Evolutionary conservation across 176 grass and related monocot species (phyloP), one percentile per base, ranked within the genome.

Genomic region (Poa pratensis): DNA sequence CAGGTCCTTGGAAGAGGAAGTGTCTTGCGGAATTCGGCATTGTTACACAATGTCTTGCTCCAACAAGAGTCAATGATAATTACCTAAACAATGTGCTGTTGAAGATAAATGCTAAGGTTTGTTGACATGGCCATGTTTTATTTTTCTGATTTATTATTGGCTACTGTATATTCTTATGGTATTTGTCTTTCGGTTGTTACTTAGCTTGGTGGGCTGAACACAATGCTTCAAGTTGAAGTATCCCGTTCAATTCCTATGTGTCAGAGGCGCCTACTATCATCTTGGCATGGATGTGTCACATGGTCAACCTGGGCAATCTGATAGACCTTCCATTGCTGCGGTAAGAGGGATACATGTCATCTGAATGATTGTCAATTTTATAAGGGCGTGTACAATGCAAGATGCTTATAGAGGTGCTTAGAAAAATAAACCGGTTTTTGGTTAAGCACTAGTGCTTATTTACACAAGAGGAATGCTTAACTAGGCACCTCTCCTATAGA

Each of bases 91-190:
- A 98, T 74, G 23, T 98, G 65, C 78, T 98, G 7, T 42, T 98
- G 12, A 98, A 98, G 87, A 95, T 98, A 53, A 98, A 98, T 90
- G 93, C 93, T 1, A 98, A 98, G 89, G 96, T 95, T 86, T 83
- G 43, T 62, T 85, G 18, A 6, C 16, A 13, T 79, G 17, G 7
- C 11, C 77, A 59, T 53, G 11, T 69, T 68, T 79, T 34, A 19
- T 70, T 43, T 76, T 42, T 15, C 13, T 18, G 53, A 73, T 58
- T 81, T 85, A 23, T 83, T 83, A 50, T 73, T 34, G 43, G 16
- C 49, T 79, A 14, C 23, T 53, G 14, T 79, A 59, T 77, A 18
- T 66, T 9, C 7, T 5, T 20, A 46, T 26, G 1, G 19, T 15
- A 17, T 73, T 73, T 82, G 19, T 59, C 51, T 15, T 74, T 14